Percentiles rank a stretch among this genome's conserved stretches.
phyloP scores from a whole-genome alignment of 495 filamentous ascomycete species.

The Penicillium cataractarum region DNA sequence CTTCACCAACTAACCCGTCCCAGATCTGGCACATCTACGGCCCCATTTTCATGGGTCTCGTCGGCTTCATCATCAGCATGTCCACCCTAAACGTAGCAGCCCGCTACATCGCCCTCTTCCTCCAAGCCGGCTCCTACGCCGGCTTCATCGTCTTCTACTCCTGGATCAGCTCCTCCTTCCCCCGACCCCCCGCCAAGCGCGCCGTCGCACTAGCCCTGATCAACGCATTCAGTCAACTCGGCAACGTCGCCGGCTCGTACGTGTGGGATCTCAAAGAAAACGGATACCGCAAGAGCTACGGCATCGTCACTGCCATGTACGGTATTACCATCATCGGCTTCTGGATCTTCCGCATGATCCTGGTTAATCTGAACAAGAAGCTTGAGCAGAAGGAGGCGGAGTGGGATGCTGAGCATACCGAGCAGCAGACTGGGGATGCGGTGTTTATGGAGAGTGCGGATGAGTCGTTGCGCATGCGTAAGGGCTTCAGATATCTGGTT shows the following conservation, averaged over 20 bases:
- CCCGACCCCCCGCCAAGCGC: slow-evolving; percentile 83
- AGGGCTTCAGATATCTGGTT: slow-evolving; percentile 41
- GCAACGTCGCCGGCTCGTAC: slow-evolving; percentile 40
- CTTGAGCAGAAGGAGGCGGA: slow-evolving; percentile 55
- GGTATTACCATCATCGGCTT: slow-evolving; percentile 36
- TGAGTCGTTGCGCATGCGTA: slow-evolving; percentile 35
- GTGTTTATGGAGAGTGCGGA: slow-evolving; percentile 27
- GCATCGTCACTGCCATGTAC: slow-evolving; percentile 41
- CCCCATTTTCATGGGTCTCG: slow-evolving; percentile 68
- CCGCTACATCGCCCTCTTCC: slow-evolving; percentile 78
- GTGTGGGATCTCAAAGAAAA: slow-evolving; percentile 37
- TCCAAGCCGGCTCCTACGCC: slow-evolving; percentile 63
- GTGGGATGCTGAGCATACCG: slow-evolving; percentile 16
- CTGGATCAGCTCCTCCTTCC: slow-evolving; percentile 80
- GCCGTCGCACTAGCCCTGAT: slow-evolving; percentile 80
- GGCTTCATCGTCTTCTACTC: slow-evolving; percentile 74
- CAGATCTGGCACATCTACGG: slow-evolving; percentile 69
- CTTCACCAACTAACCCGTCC: background rate
- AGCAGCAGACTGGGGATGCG: slow-evolving; percentile 16
- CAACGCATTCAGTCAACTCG: slow-evolving; percentile 67
- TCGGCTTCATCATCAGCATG: slow-evolving; percentile 75
- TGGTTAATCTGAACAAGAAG: slow-evolving; percentile 67
- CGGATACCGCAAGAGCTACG: slow-evolving; percentile 41
- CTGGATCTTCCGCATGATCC: slow-evolving; percentile 58
- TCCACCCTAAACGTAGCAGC: slow-evolving; percentile 64